Base-by-base conservation (phyloP, 2,329 filamentous ascomycete genomes). In the Aaosphaeria pasadenensis region DNA sequence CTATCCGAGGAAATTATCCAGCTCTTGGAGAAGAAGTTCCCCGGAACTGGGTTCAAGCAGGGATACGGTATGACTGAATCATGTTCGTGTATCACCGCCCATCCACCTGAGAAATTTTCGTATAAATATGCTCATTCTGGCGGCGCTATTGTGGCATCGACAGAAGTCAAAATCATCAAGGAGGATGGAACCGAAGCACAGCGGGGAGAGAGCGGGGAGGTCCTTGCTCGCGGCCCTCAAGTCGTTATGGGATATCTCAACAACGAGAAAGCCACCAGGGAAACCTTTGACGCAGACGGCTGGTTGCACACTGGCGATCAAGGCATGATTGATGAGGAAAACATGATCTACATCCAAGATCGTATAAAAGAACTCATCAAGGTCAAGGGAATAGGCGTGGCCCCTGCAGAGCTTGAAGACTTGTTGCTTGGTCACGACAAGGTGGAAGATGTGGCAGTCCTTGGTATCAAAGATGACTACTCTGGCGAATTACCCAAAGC, bases 61-160 rank as follows among this genome's bases (percentile, higher is more conserved):
- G 83, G 82, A 1, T 87, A 86, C 56, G 84, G 84, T 30, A 86
- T 87, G 83, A 87, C 84, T 0, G 84, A 86, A 62, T 80, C 75
- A 0, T 86, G 82, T 61, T 76, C 73, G 2, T 85, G 81, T 54
- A 83, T 87, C 52, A 85, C 82, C 0, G 75, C 79, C 0, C 83
- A 86, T 46, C 80, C 83, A 4, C 77, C 77, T 0, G 72, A 75
- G 1, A 75, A 77, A 42, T 82, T 80, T 50, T 72, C 72, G 9
- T 87, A 80, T 68, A 75, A 78, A 42, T 81, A 85, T 52, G 82
- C 77, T 0, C 73, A 80, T 54, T 73, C 70, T 1, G 81, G 81
- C 2, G 82, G 82, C 29, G 76, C 73, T 3, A 73, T 85, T 9
- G 77, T 83, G 5, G 77, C 81, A 0, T 77, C 73, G 9, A 87